Percentiles rank a stretch among this genome's conserved stretches.
Evolutionary conservation across 225 moss, liverwort and hornwort species (phyloP).

Genomic region (Polytrichum formosum): DNA sequence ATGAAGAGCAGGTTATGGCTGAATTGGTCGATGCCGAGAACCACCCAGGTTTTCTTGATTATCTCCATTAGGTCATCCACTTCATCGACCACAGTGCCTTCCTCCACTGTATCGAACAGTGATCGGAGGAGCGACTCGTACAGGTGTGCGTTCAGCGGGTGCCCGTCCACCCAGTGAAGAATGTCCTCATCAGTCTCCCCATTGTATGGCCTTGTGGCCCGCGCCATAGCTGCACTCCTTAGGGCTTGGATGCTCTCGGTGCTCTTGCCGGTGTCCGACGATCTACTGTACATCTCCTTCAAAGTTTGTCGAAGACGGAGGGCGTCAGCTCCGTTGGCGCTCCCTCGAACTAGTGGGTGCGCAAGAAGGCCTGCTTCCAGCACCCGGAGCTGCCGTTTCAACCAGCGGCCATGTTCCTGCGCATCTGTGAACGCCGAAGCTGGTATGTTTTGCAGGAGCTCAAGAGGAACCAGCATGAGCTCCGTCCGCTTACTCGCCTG

Average conservation of each 20-base stretch:
- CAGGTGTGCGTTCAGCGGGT: slow-evolving; percentile 71
- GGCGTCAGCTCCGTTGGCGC: slow-evolving; percentile 45
- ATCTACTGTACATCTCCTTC: slow-evolving; percentile 59
- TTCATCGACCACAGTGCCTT: slow-evolving; percentile 66
- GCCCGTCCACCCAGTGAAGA: slow-evolving; percentile 91
- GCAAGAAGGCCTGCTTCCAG: slow-evolving; percentile 78
- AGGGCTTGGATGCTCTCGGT: slow-evolving; percentile 75
- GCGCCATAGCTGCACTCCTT: slow-evolving; percentile 72
- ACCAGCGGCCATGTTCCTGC: slow-evolving; percentile 65
- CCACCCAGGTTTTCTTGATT: slow-evolving; percentile 79
- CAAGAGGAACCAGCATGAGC: slow-evolving; percentile 79
- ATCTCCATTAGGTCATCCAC: slow-evolving; percentile 76
- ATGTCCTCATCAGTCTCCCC: slow-evolving; percentile 53
- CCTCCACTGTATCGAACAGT: slow-evolving; percentile 70
- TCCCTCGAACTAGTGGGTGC: slow-evolving; percentile 64
- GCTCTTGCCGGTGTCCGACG: slow-evolving; percentile 66
- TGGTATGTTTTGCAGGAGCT: slow-evolving; percentile 74
- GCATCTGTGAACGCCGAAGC: slow-evolving; percentile 64
- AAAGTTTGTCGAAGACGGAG: slow-evolving; percentile 76
- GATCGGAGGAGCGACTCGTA: slow-evolving; percentile 58
- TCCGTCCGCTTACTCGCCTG: slow-evolving; percentile 83
- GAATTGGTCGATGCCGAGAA: slow-evolving; percentile 66
- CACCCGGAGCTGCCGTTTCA: slow-evolving; percentile 73
- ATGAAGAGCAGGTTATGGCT: slow-evolving; percentile 76
- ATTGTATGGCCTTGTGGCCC: slow-evolving; percentile 55